These are phyloP conservation scores for Neurospora sp. DNA, from an alignment of 495 filamentous ascomycete species.

Conservation along the genomic window DNA sequence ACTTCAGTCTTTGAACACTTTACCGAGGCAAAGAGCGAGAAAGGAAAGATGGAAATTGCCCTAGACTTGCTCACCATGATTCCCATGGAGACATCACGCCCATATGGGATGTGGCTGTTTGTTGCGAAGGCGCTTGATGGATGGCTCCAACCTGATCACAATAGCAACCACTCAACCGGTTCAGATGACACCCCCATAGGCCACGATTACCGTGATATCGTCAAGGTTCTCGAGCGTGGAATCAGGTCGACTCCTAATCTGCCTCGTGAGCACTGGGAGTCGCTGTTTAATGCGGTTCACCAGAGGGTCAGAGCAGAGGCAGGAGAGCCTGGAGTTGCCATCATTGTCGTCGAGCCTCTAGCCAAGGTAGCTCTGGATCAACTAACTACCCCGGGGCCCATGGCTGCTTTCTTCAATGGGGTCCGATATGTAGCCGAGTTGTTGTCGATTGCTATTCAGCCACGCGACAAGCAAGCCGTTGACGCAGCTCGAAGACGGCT, in stretches of 20 bases:
- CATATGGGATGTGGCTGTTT: conserved; percentile 33
- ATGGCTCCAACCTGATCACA: conserved; percentile 23
- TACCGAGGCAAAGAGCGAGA: conserved; percentile 29
- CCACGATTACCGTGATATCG: conserved; percentile 58
- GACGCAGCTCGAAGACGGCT: conserved; percentile 48
- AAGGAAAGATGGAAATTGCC: conserved; percentile 29
- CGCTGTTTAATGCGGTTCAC: conserved; percentile 48
- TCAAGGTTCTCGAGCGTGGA: conserved; percentile 56
- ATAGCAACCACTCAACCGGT: conserved; percentile 21
- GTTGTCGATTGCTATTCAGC: conserved; percentile 30
- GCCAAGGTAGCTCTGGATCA: conserved; percentile 39
- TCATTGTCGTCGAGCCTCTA: conserved; percentile 61
- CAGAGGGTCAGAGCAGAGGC: conserved; percentile 52
- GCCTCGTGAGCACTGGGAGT: conserved; percentile 45
- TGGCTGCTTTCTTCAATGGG: conserved; percentile 4
- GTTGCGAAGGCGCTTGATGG: conserved; percentile 21
- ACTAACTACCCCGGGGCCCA: conserved; percentile 3
- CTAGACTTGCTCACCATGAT: conserved; percentile 30
- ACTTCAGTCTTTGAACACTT: conserved; percentile 35
- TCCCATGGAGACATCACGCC: conserved; percentile 25
- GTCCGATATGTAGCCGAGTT: conserved; percentile 26
- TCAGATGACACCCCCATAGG: conserved; percentile 30
- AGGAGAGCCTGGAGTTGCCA: conserved; percentile 51
- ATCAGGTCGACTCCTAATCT: conserved; percentile 36
- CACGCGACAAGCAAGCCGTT: conserved; percentile 43